Base-by-base conservation (phyloP, 176 grass and related monocot species). In the Ananas comosus region DNA sequence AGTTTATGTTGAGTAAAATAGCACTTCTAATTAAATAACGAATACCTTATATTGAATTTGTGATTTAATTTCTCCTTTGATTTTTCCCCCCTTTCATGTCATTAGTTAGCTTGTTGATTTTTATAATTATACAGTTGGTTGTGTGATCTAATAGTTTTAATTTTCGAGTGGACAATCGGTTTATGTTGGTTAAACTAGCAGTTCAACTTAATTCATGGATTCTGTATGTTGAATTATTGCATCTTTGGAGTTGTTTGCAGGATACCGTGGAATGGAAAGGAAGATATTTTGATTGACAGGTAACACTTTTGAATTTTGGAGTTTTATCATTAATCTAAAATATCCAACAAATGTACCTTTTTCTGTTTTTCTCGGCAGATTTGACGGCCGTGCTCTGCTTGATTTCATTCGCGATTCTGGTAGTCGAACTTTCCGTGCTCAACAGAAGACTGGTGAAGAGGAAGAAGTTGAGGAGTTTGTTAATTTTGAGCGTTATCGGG, bases 401-500 rank as follows among this genome's bases (percentile, higher is more conserved):
- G 95, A 99, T 74, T 99, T 99, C 69, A 99, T 99, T 72, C 79
- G 90, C 18, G 87, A 99, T 49, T 49, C 87, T 53, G 76, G 85
- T 74, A 83, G 84, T 68, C 80, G 82, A 64, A 70, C 74, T 81
- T 81, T 77, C 80, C 85, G 76, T 80, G 75, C 53, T 70, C 87
- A 91, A 72, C 85, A 91, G 48, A 99, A 93, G 75, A 86, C 90
- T 53, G 95, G 93, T 67, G 95, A 99, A 78, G 90, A 91, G 58
- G 89, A 99, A 79, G 95, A 94, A 66, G 75, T 99, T 80, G 95
- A 93, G 68, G 89, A 99, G 76, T 93, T 99, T 99, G 95, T 94
- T 90, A 99, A 88, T 93, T 99, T 99, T 85, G 95, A 99, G 83
- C 87, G 95, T 88, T 99, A 93, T 58, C 84, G 90, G 72, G 95